Evolutionary conservation across 371 early-diverging fungal species (phyloP), one percentile per base, ranked within the genome.

Genomic region (Rhizopus arrhizus): DNA sequence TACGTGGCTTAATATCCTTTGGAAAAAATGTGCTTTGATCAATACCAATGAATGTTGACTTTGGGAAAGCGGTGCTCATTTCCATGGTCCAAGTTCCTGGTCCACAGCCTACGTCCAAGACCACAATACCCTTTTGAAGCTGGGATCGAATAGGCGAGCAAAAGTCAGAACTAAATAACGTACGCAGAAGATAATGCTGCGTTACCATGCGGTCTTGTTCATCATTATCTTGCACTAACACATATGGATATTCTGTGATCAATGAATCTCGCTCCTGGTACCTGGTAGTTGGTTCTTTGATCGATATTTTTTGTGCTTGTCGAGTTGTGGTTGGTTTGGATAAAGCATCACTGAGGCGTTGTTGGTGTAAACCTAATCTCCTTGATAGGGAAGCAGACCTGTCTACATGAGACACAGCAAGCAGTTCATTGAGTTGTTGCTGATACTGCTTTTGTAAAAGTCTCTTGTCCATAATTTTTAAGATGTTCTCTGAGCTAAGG

Each of bases 51-150:
- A 79, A 79, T 0, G 70, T 71, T 2, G 75, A 73, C 8, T 64
- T 60, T 12, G 80, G 77, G 38, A 71, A 80, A 0, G 58, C 72
- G 0, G 75, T 72, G 13, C 69, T 67, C 77, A 80, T 74, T 54
- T 77, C 77, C 77, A 80, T 76, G 4, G 74, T 65, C 80, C 80
- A 80, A 4, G 75, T 77, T 3, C 75, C 80, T 5, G 77, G 66
- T 0, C 80, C 80, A 49, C 80, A 80, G 11, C 80, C 80, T 5
- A 77, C 62, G 42, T 80, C 80, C 13, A 80, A 48, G 0, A 75
- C 80, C 2, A 80, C 57, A 22, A 69, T 67, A 3, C 77, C 74
- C 38, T 72, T 68, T 29, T 77, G 68, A n/a, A 80, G 65, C n/a
- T 58, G 42, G 1, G 62, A 33, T n/a, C 62, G 70, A 33, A 75